Conservation (phyloP, 2,329 filamentous ascomycete species). For the Tolypocladium ophioglossoides region DNA sequence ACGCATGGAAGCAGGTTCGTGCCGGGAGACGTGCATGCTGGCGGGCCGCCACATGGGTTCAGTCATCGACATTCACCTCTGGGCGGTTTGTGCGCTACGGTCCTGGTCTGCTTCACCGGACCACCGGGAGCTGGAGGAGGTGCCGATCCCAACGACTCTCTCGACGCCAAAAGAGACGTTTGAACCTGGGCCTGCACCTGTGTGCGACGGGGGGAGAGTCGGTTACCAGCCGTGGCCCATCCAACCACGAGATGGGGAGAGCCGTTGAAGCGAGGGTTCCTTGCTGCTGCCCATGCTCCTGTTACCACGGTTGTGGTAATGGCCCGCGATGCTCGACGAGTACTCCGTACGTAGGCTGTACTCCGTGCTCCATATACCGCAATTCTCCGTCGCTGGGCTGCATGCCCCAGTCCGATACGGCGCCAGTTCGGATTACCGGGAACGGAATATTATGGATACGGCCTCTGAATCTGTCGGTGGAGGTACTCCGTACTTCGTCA, state of each 20-base stretch:
- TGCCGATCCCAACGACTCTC: neutral
- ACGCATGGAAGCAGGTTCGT: neutral
- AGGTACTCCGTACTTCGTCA: neutral
- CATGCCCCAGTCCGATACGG: neutral
- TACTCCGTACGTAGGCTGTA: too few species aligned
- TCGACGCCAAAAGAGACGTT: neutral
- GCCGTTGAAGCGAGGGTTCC: neutral
- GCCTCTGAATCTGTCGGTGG: neutral
- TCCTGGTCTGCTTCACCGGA: neutral
- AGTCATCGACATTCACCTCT: neutral
- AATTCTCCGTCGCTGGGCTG: neutral
- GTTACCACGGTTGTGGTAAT: neutral
- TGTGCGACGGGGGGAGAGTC: neutral
- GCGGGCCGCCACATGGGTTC: neutral
- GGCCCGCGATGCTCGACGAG: neutral
- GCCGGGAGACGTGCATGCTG: neutral
- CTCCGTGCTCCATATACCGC: neutral
- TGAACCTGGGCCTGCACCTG: neutral
- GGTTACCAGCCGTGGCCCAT: neutral
- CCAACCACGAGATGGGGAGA: neutral
- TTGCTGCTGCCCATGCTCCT: neutral
- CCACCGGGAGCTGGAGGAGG: neutral
- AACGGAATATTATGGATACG: too few species aligned
- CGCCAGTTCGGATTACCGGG: neutral
- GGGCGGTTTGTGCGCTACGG: neutral